A percentile compares a stretch with the other conserved stretches of the same genome.
Conservation (phyloP, 2,329 filamentous ascomycete species). For the Dryadomyces sulphureus region DNA sequence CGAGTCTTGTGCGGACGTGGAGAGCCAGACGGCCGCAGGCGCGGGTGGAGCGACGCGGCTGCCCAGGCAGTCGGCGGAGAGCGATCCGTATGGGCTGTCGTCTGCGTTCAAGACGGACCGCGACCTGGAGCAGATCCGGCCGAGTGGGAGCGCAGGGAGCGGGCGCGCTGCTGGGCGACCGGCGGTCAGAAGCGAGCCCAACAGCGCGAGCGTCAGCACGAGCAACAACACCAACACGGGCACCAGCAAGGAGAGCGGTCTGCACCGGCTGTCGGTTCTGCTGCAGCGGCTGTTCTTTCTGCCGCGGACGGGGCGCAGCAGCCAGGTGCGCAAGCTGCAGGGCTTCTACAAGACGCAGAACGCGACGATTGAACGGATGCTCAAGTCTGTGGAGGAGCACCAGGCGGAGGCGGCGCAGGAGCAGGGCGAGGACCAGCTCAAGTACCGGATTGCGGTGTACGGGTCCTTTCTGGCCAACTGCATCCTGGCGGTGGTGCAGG, state of each 20-base stretch:
- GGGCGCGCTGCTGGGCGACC: too few species aligned
- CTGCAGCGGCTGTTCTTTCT: slow-evolving; percentile 16
- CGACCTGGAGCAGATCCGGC: slow-evolving; percentile 63
- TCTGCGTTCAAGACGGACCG: slow-evolving; percentile 60
- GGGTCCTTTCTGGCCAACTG: slow-evolving; percentile 69
- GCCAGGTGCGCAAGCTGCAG: slow-evolving; percentile 34
- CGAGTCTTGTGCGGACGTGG: slow-evolving; percentile 24
- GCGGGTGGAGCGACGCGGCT: slow-evolving; percentile 23
- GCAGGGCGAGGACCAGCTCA: slow-evolving; percentile 66
- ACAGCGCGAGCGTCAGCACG: too few species aligned
- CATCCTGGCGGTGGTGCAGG: slow-evolving; percentile 61
- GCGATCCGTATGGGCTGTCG: slow-evolving; percentile 71
- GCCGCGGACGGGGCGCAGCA: slow-evolving; percentile 17
- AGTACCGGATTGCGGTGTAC: slow-evolving; percentile 51
- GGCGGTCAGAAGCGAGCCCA: too few species aligned
- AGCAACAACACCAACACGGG: background rate
- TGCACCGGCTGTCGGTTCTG: slow-evolving; percentile 18
- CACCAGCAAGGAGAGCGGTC: background rate
- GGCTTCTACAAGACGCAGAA: slow-evolving; percentile 87
- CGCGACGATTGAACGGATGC: slow-evolving; percentile 77
- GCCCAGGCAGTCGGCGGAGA: slow-evolving; percentile 45
- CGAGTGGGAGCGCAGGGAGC: too few species aligned
- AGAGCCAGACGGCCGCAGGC: slow-evolving; percentile 27
- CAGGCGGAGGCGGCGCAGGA: slow-evolving; percentile 66
- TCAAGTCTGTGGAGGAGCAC: slow-evolving; percentile 90